Percentiles rank a stretch among this genome's conserved stretches.
Conservation (phyloP, 176 grass and related monocot genomes). For the Zoysia pacifica region DNA sequence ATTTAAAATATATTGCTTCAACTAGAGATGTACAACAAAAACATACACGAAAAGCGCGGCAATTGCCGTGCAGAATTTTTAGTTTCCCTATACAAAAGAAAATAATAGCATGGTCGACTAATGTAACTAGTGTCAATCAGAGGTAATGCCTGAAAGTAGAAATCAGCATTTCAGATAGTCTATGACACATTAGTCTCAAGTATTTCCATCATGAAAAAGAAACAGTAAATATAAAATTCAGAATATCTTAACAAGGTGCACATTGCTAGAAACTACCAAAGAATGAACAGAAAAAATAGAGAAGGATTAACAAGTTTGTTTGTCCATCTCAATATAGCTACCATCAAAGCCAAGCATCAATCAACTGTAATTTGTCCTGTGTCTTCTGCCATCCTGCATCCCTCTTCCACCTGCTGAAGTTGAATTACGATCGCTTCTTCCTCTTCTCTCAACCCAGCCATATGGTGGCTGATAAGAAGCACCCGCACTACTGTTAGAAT, state of each 20-base stretch:
- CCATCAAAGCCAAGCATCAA: neutral
- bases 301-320: conserved; percentile 23
- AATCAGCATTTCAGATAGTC: neutral
- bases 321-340: conserved; percentile 15
- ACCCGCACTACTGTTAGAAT: neutral
- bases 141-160: neutral
- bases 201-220: neutral
- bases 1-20: too few species aligned
- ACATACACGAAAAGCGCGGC: too few species aligned
- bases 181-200: neutral
- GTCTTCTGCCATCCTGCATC: conserved; percentile 31
- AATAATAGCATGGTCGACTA: neutral
- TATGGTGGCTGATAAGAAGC: conserved; percentile 12
- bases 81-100: neutral
- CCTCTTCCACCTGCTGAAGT: conserved; percentile 34
- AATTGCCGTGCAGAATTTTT: too few species aligned
- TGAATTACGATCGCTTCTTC: conserved; percentile 44
- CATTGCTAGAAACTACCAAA: conserved; percentile 1
- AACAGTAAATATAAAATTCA: neutral
- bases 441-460: conserved; percentile 41
- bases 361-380: conserved; percentile 12
- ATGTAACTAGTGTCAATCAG: neutral
- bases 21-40: too few species aligned
- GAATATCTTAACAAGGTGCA: conserved; percentile 10
- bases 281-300: neutral